Base-by-base conservation (phyloP, 306 rosid species). In the Senna siamea region DNA sequence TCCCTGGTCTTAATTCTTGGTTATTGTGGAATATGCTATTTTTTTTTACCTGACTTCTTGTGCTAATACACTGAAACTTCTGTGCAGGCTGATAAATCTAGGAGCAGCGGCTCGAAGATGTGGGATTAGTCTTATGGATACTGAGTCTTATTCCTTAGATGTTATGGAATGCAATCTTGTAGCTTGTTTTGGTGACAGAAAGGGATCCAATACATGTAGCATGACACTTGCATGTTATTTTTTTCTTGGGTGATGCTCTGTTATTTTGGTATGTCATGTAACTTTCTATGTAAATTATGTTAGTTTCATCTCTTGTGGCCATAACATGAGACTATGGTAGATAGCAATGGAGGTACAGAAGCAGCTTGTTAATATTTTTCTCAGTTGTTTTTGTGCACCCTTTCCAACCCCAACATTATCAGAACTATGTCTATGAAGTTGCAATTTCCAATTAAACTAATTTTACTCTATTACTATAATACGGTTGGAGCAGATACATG, bases 81-180 rank as follows among this genome's bases (percentile, higher is more conserved):
- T 84, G 51, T 79, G 84, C 85, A 95, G 99, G 95, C 95, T 69
- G 97, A 86, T 59, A 92, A 85, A 78, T 79, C 95, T 47, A 83
- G 80, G 26, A 82, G 74, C 35, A 76, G 77, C 10, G 76, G 83
- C 53, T 12, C 77, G 75, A 5, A 76, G 9, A 26, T 28, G 85
- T 60, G 74, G 28, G 76, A 84, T 7, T 83, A 89, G 73, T 72
- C 63, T 44, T 52, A 52, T 19, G 53, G 59, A 50, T 78, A 70
- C 30, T 80, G 82, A 85, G 50, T 18, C 26, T 62, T 7, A 11
- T 35, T 23, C 20, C 26, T 44, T 58, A 2, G 23, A 32, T 19
- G 63, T 54, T 54, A 75, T 32, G 62, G 70, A 71, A 40, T 54
- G 64, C 64, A 69, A 68, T 73, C 78, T 7, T 41, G 71, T 68